A percentile compares a stretch with the other conserved stretches of the same genome.
phyloP scores from a whole-genome alignment of 345 rosid genomes.

The Salix brachista region DNA sequence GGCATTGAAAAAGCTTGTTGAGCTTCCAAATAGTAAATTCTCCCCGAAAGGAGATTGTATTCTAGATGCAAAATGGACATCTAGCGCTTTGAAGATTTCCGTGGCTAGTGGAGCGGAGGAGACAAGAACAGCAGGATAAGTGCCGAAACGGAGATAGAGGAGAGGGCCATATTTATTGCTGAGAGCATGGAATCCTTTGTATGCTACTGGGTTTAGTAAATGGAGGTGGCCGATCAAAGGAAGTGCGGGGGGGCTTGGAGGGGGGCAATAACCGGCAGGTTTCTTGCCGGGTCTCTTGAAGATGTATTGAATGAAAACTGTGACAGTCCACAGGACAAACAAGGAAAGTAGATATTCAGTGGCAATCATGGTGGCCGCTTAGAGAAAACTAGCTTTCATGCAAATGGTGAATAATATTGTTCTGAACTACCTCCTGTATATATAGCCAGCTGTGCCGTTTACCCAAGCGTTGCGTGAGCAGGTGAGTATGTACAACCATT shows the following conservation, averaged over 20 bases:
- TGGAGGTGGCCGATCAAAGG: conserved; percentile 47
- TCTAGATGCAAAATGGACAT: conserved; percentile 21
- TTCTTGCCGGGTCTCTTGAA: background rate
- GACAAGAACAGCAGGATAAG: background rate
- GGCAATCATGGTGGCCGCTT: background rate
- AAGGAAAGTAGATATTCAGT: background rate
- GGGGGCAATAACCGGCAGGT: conserved; percentile 14
- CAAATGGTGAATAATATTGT: background rate
- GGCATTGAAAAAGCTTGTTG: conserved; percentile 23
- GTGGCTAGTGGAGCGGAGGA: background rate
- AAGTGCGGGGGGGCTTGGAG: conserved; percentile 39
- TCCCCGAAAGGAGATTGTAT: conserved; percentile 20
- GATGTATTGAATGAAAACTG: background rate
- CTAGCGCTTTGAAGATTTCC: conserved; percentile 10
- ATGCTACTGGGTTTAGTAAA: conserved; percentile 19
- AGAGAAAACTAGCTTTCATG: background rate
- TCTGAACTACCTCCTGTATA: background rate
- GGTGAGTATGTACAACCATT: too few relatives aligned
- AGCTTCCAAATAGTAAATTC: conserved; percentile 20
- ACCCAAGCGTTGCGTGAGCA: too few relatives aligned
- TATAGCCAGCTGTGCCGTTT: background rate
- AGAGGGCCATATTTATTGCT: background rate
- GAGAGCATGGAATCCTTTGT: conserved; percentile 27
- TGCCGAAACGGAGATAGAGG: background rate
- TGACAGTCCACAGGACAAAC: background rate